Evolutionary conservation across 179 eudicot species (phyloP).

Genomic region (Silene coronaria): DNA sequence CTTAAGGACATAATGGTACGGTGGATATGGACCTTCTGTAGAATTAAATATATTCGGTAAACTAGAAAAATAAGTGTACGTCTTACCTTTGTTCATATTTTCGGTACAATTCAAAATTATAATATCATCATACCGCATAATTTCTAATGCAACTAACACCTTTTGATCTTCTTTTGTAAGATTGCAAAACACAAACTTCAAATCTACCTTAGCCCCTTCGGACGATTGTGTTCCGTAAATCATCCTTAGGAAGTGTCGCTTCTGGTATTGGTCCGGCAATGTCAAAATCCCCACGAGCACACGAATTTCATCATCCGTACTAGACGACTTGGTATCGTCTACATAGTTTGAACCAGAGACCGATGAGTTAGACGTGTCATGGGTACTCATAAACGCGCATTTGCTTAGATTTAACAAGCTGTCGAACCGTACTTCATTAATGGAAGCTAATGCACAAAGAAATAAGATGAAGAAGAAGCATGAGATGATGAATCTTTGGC

Average conservation of each 20-base stretch:
- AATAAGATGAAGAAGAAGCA: conserved; percentile 51
- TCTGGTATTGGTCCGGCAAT: conserved; percentile 56
- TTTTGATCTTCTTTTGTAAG: conserved; percentile 70
- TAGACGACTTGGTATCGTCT: not conserved
- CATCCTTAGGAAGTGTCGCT: conserved; percentile 69
- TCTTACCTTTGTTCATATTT: conserved; percentile 81
- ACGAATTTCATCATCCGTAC: conserved; percentile 31
- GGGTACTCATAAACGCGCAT: conserved; percentile 38
- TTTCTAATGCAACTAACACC: conserved; percentile 60
- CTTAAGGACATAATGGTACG: conserved; percentile 75
- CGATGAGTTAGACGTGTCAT: conserved; percentile 13
- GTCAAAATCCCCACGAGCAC: conserved; percentile 63
- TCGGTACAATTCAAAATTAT: conserved; percentile 72
- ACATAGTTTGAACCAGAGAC: not conserved
- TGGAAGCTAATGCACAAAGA: conserved; percentile 60
- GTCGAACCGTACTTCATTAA: conserved; percentile 49
- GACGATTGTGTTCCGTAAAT: conserved; percentile 61
- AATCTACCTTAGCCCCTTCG: conserved; percentile 46
- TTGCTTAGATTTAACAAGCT: conserved; percentile 32
- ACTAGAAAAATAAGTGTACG: conserved; percentile 68
- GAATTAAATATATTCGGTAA: conserved; percentile 35
- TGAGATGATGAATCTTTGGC: conserved; percentile 44
- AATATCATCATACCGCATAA: conserved; percentile 64
- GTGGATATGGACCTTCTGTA: conserved; percentile 27
- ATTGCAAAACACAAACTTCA: conserved; percentile 78